These are phyloP conservation scores for Priceomyces carsonii DNA, from an alignment of 805 yeast genomes.

Conservation along the genomic window DNA sequence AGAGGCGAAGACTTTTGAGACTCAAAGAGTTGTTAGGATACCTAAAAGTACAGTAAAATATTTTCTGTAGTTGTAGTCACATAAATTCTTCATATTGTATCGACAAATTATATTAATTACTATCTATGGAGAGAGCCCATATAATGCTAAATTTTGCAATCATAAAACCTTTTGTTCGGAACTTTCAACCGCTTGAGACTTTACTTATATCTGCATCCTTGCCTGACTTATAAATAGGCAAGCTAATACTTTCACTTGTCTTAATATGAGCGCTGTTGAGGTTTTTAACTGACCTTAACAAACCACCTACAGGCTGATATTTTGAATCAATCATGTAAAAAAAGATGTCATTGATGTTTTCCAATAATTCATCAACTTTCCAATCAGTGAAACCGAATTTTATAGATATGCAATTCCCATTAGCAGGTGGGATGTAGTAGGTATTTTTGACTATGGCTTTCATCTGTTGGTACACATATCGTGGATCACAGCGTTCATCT, in stretches of 20 bases:
- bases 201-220: no score
- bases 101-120: no score
- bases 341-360: conserved; percentile 54
- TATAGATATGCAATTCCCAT: conserved; percentile 61
- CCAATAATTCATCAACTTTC: conserved; percentile 41
- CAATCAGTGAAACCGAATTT: conserved; percentile 59
- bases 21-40: no score
- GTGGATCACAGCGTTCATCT: conserved; percentile 64
- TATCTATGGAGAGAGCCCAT: no score
- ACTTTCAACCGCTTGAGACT: no score
- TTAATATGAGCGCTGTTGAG: conserved; percentile 58
- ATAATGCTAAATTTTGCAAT: no score
- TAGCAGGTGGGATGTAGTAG: conserved; percentile 55
- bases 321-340: conserved; percentile 46
- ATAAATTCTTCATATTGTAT: no score
- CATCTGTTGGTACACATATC: conserved; percentile 63
- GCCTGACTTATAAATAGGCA: conserved; percentile 54
- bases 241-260: conserved; percentile 64
- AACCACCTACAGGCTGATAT: conserved; percentile 59
- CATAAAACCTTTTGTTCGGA: no score
- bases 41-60: no score
- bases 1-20: no score
- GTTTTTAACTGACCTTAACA: conserved; percentile 44
- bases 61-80: no score
- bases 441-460: conserved; percentile 65